A percentile compares a stretch with the other conserved stretches of the same genome.
Conservation (phyloP, 306 rosid species). For the Quercus gilva region DNA sequence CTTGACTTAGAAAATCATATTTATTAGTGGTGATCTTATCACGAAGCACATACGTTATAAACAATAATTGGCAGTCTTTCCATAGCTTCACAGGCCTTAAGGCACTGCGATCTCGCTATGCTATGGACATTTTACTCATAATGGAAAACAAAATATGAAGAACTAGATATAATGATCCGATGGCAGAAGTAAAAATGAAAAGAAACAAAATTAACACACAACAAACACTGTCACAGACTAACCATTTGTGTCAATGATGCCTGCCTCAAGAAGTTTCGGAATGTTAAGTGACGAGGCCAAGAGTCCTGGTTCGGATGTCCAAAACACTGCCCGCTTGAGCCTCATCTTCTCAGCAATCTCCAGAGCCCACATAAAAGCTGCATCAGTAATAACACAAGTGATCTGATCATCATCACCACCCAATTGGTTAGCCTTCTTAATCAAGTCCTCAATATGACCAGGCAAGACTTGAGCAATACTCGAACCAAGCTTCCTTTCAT, state of each 20-base stretch:
- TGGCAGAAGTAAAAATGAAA: too few relatives aligned
- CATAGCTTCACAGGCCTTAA: too few relatives aligned
- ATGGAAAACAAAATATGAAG: too few relatives aligned
- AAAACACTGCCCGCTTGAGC: slow-evolving; percentile 33
- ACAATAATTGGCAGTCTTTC: too few relatives aligned
- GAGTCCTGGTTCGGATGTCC: slow-evolving; percentile 46
- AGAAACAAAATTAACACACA: too few relatives aligned
- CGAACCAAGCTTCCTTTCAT: neutral
- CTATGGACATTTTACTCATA: too few relatives aligned
- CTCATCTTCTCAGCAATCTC: slow-evolving; percentile 29
- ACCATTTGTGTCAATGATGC: slow-evolving; percentile 33
- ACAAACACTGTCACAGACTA: neutral
- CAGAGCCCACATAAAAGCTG: slow-evolving; percentile 30
- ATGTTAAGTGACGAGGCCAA: neutral
- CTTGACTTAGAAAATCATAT: too few relatives aligned
- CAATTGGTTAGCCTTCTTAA: too few relatives aligned
- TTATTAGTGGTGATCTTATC: too few relatives aligned
- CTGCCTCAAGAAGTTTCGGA: slow-evolving; percentile 30
- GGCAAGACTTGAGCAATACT: slow-evolving; percentile 27
- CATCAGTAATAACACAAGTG: slow-evolving; percentile 26
- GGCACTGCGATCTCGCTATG: too few relatives aligned
- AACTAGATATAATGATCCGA: too few relatives aligned
- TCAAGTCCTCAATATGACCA: slow-evolving; percentile 28
- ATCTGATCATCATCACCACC: slow-evolving; percentile 13
- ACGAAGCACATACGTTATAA: too few relatives aligned